These are phyloP conservation scores for Talaromyces nanjingensis DNA, from an alignment of 495 filamentous ascomycete genomes.

Conservation along the genomic window DNA sequence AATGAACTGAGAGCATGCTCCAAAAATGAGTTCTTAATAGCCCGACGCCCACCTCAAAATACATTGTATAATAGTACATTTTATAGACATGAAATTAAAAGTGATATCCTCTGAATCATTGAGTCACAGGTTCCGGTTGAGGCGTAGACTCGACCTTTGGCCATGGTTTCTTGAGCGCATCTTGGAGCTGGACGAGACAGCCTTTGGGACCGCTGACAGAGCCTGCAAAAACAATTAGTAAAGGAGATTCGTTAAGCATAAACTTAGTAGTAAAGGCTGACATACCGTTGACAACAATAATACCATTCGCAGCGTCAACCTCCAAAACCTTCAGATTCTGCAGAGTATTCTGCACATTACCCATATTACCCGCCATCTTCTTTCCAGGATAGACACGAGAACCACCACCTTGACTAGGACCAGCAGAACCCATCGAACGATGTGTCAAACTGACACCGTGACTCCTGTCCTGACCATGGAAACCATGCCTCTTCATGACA, in stretches of 20 bases:
- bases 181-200: constrained; percentile 73
- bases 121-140: constrained; percentile 27
- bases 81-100: constrained; percentile 12
- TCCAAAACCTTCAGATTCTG: constrained; percentile 86
- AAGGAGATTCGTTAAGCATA: background rate
- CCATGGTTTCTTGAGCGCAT: constrained; percentile 88
- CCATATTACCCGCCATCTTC: constrained; percentile 97
- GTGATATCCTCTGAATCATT: constrained; percentile 28
- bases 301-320: constrained; percentile 75
- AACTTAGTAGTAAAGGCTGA: background rate
- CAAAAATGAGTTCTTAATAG: constrained; percentile 1
- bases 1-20: constrained; percentile 1
- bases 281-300: constrained; percentile 80
- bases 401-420: constrained; percentile 83
- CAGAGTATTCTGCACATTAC: constrained; percentile 72
- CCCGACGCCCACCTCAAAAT: constrained; percentile 5
- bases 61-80: constrained; percentile 33
- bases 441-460: constrained; percentile 93
- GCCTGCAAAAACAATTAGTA: constrained; percentile 36
- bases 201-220: constrained; percentile 79
- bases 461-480: constrained; percentile 77
- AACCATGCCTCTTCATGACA: constrained; percentile 95
- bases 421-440: constrained; percentile 79
- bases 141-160: constrained; percentile 30
- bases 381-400: constrained; percentile 90